Evolutionary conservation across 441 rosid species (phyloP).

Genomic region (Adansonia gregorii): DNA sequence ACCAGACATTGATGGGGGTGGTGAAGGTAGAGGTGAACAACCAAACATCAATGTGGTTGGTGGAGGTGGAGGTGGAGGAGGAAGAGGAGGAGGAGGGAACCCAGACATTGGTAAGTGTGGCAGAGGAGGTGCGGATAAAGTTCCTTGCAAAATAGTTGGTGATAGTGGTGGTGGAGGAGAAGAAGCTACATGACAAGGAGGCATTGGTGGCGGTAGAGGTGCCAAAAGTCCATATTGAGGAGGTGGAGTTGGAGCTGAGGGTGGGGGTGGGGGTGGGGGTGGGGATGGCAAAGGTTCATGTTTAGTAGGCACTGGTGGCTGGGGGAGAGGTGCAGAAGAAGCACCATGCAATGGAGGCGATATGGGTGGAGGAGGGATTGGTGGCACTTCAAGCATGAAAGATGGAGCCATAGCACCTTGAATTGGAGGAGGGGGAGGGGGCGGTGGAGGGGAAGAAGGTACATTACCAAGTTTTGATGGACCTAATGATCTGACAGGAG

Average conservation of each 20-base stretch:
- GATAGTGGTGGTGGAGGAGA: constrained; percentile 49
- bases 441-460: constrained; percentile 6
- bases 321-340: constrained; percentile 33
- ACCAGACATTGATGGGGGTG: not conserved
- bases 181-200: not conserved
- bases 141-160: constrained; percentile 39
- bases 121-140: constrained; percentile 18
- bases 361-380: constrained; percentile 30
- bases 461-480: constrained; percentile 25
- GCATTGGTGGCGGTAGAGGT: not conserved
- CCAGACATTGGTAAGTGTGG: not conserved
- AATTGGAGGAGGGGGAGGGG: constrained; percentile 22
- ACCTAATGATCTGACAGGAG: constrained; percentile 18
- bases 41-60: not conserved
- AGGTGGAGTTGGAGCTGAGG: not conserved
- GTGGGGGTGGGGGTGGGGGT: constrained; percentile 31
- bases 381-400: not conserved
- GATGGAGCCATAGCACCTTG: constrained; percentile 8
- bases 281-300: constrained; percentile 30
- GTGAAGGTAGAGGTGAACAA: not conserved
- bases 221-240: constrained; percentile 18
- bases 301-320: constrained; percentile 36
- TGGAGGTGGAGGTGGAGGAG: not conserved
- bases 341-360: constrained; percentile 22
- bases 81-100: not conserved